Conservation (phyloP, 768 basidiomycete species). For the Paxillus involutus region DNA sequence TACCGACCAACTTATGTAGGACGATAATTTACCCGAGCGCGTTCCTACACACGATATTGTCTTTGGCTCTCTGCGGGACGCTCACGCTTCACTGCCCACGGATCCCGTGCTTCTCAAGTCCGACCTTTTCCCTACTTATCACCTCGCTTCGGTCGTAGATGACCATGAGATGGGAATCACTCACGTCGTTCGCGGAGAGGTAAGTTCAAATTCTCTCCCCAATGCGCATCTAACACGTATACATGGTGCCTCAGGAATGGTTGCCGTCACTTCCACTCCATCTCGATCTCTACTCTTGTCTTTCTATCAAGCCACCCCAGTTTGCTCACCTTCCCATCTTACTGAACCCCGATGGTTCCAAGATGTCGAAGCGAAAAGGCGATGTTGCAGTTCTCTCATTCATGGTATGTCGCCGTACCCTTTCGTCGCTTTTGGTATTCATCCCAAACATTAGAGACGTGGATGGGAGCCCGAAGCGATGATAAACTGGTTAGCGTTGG, state of each 20-base stretch:
- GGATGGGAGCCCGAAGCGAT: constrained; percentile 92
- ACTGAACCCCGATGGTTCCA: constrained; percentile 85
- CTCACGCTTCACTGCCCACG: constrained; percentile 75
- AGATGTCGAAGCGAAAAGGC: constrained; percentile 93
- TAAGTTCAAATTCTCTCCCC: constrained; percentile 25
- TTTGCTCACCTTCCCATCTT: constrained; percentile 93
- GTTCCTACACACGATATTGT: constrained; percentile 63
- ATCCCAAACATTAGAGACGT: constrained; percentile 47
- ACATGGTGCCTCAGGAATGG: constrained; percentile 73
- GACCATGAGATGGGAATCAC: constrained; percentile 96
- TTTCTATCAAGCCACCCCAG: constrained; percentile 68
- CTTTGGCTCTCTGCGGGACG: constrained; percentile 73
- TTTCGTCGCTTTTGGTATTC: neutral
- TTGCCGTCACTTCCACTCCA: constrained; percentile 90
- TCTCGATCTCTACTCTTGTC: constrained; percentile 80
- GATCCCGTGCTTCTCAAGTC: constrained; percentile 93
- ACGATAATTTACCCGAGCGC: constrained; percentile 53
- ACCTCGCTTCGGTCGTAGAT: constrained; percentile 93
- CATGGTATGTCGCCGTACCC: constrained; percentile 50
- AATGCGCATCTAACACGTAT: neutral
- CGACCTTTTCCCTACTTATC: constrained; percentile 94
- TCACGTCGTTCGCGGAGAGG: constrained; percentile 94
- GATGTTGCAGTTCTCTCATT: constrained; percentile 87
- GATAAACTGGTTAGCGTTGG: constrained; percentile 89
- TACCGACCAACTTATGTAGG: constrained; percentile 38